Conservation (phyloP, 352 stramenopile genomes). For the Elongisporangium senticosum region DNA sequence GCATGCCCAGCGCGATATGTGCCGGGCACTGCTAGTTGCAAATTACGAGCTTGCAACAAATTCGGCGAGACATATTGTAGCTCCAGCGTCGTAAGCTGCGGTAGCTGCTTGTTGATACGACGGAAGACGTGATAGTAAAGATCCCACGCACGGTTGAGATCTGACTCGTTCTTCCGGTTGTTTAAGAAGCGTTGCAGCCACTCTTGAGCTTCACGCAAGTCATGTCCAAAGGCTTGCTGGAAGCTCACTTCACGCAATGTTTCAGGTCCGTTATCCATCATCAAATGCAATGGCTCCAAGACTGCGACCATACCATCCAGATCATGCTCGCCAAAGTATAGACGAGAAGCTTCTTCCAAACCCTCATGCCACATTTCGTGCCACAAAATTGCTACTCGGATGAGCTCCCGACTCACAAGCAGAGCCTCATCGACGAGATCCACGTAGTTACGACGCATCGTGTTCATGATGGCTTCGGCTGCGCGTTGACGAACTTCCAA, state of each 20-base stretch:
- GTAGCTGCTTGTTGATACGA: slow-evolving; percentile 85
- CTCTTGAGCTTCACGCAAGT: slow-evolving; percentile 83
- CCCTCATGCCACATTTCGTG: slow-evolving; percentile 98
- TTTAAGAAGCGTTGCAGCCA: slow-evolving; percentile 68
- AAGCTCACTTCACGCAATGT: slow-evolving; percentile 79
- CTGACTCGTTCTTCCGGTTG: slow-evolving; percentile 53
- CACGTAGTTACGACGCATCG: slow-evolving; percentile 91
- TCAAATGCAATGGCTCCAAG: slow-evolving; percentile 89
- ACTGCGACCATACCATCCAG: slow-evolving; percentile 95
- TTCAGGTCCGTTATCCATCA: slow-evolving; percentile 86
- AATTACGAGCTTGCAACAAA: slow-evolving; percentile 87
- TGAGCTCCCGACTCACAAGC: slow-evolving; percentile 96
- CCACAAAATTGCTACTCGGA: slow-evolving; percentile 98
- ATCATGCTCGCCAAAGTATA: slow-evolving; percentile 97
- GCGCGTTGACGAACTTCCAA: slow-evolving; percentile 84
- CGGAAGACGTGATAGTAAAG: slow-evolving; percentile 98
- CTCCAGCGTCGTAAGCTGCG: slow-evolving; percentile 93
- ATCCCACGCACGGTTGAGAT: slow-evolving; percentile 96
- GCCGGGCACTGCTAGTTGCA: slow-evolving; percentile 96
- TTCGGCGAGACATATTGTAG: slow-evolving; percentile 94
- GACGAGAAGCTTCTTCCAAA: slow-evolving; percentile 94
- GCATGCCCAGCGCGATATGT: slow-evolving; percentile 67
- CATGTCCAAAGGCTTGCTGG: slow-evolving; percentile 88
- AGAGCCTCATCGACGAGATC: slow-evolving; percentile 93
- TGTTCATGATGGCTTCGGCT: slow-evolving; percentile 94